These are phyloP conservation scores for Zygosaccharomyces kombuchaensis DNA, from an alignment of 805 yeast genomes.

Conservation along the genomic window DNA sequence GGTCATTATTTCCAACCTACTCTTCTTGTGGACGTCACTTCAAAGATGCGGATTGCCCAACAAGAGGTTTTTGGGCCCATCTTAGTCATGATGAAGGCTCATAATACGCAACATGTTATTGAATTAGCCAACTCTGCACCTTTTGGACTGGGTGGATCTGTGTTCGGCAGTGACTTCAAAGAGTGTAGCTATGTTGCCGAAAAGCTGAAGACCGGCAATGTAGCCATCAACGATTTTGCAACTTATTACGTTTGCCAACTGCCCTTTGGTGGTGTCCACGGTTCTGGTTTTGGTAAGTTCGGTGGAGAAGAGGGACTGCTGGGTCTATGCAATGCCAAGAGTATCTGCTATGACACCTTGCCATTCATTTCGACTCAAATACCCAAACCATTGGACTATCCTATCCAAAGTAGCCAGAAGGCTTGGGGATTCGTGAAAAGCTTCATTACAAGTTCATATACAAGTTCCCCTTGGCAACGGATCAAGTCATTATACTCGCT, in stretches of 20 bases:
- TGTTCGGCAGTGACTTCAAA: conserved; percentile 64
- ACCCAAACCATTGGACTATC: conserved; percentile 89
- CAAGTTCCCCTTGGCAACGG: conserved; percentile 65
- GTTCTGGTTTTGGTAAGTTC: conserved; percentile 95
- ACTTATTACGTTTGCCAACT: conserved; percentile 92
- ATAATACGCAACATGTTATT: conserved; percentile 61
- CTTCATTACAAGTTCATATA: conserved; percentile 81
- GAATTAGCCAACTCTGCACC: conserved; percentile 76
- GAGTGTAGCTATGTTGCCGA: conserved; percentile 62
- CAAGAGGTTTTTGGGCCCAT: conserved; percentile 96
- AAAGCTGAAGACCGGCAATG: conserved; percentile 74
- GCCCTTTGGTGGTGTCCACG: conserved; percentile 93
- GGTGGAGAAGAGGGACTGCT: conserved; percentile 97
- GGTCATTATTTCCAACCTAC: conserved; percentile 96
- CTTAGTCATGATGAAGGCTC: conserved; percentile 72
- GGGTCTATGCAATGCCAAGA: conserved; percentile 82
- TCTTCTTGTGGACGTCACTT: conserved; percentile 72
- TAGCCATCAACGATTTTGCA: conserved; percentile 96
- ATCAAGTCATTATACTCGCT: conserved; percentile 50
- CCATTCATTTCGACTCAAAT: conserved; percentile 76
- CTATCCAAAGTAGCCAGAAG: conserved; percentile 69
- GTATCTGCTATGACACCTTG: conserved; percentile 79
- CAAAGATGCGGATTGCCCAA: conserved; percentile 72
- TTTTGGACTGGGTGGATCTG: conserved; percentile 89
- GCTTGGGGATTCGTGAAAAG: conserved; percentile 89